phyloP scores from a whole-genome alignment of 768 basidiomycete genomes.

The Pleurotus eryngii region DNA sequence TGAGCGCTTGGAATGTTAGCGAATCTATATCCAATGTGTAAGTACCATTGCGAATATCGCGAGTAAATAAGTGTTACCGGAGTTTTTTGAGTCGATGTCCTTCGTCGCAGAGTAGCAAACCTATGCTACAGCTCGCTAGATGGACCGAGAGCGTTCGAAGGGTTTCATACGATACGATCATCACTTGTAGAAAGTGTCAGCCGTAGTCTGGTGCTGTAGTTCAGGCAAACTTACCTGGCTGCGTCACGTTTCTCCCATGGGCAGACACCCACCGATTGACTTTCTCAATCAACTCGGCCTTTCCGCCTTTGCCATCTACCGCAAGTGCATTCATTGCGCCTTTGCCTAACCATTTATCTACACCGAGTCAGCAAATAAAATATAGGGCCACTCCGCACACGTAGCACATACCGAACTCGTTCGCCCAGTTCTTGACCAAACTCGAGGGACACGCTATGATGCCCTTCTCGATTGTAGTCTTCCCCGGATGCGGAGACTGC shows the following conservation, averaged over 20 bases:
- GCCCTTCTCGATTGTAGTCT: constrained; percentile 90
- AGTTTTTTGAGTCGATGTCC: constrained; percentile 96
- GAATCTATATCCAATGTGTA: constrained; percentile 55
- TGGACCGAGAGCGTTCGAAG: constrained; percentile 77
- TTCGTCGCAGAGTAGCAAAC: constrained; percentile 94
- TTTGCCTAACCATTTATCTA: constrained; percentile 95
- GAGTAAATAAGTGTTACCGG: constrained; percentile 45
- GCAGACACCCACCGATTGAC: constrained; percentile 91
- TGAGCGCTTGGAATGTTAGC: constrained; percentile 82
- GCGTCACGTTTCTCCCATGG: constrained; percentile 82
- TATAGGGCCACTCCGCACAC: neutral
- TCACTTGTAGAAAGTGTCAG: constrained; percentile 49
- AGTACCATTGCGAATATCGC: neutral
- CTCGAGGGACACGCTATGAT: constrained; percentile 97
- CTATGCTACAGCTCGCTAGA: constrained; percentile 78
- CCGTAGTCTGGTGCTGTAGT: neutral
- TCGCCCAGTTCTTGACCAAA: constrained; percentile 98
- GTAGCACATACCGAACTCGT: constrained; percentile 72
- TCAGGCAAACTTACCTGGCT: constrained; percentile 61
- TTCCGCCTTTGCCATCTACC: constrained; percentile 90
- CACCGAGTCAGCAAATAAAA: neutral
- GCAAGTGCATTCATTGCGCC: constrained; percentile 80
- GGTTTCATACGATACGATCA: constrained; percentile 99
- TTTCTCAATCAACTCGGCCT: constrained; percentile 71
- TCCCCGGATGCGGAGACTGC: constrained; percentile 88